Percentiles rank a stretch among this genome's conserved stretches.
These are phyloP conservation scores for Pichia sp. DNA, from an alignment of 1,139 yeast species.

Conservation along the genomic window DNA sequence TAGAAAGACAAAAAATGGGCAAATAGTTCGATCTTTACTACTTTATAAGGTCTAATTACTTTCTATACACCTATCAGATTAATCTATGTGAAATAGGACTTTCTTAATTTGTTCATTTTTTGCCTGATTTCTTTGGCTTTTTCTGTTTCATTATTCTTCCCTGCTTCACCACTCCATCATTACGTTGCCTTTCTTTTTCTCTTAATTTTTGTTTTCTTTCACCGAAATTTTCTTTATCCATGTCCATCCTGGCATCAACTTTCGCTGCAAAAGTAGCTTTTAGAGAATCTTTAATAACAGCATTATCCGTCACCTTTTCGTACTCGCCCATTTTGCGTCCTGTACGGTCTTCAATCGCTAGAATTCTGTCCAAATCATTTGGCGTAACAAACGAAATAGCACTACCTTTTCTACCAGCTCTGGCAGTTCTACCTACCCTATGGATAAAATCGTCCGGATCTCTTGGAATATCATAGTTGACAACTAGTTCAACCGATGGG, in stretches of 20 bases:
- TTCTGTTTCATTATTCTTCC: constrained; percentile 7
- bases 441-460: constrained; percentile 97
- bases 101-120: neutral
- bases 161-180: neutral
- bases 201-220: constrained; percentile 58
- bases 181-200: constrained; percentile 22
- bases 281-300: constrained; percentile 66
- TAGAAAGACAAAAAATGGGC: constrained; percentile 84
- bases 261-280: constrained; percentile 73
- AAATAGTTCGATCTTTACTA: constrained; percentile 18
- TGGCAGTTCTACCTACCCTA: constrained; percentile 99
- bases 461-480: constrained; percentile 90
- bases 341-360: constrained; percentile 82
- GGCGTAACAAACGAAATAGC: constrained; percentile 75
- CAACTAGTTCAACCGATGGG: constrained; percentile 82
- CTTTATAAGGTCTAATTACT: neutral
- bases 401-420: constrained; percentile 86
- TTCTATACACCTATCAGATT: constrained; percentile 5
- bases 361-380: constrained; percentile 73
- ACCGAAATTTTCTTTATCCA: constrained; percentile 89
- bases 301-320: constrained; percentile 66
- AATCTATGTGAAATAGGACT: neutral
- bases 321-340: constrained; percentile 72
- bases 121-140: constrained; percentile 4
- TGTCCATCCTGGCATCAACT: constrained; percentile 85